These are phyloP conservation scores for Geranomyces michiganensis DNA, from an alignment of 192 early-diverging fungal genomes.

Conservation along the genomic window DNA sequence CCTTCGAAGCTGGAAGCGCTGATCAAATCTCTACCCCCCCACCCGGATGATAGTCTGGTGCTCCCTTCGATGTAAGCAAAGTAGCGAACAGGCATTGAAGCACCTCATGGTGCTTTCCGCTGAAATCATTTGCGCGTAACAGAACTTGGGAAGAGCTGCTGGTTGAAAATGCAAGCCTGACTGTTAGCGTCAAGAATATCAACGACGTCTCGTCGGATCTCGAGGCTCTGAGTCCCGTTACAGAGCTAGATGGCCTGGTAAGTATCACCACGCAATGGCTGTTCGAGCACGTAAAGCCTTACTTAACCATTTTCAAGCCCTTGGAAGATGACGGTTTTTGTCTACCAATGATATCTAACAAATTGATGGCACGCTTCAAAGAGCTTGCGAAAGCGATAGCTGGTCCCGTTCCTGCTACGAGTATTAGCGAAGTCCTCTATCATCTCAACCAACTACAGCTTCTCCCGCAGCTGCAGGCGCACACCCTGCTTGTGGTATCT, in stretches of 20 bases:
- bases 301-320: slow-evolving; percentile 10
- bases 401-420: slow-evolving; percentile 36
- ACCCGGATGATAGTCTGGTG: slow-evolving; percentile 52
- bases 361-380: slow-evolving; percentile 55
- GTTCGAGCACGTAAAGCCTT: not conserved
- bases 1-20: slow-evolving; percentile 42
- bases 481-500: slow-evolving; percentile 47
- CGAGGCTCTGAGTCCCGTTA: slow-evolving; percentile 27
- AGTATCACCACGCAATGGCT: not conserved
- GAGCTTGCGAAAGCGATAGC: slow-evolving; percentile 43
- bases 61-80: slow-evolving; percentile 38
- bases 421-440: slow-evolving; percentile 50
- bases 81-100: not conserved
- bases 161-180: slow-evolving; percentile 41
- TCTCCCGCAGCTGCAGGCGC: slow-evolving; percentile 37
- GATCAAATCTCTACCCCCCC: slow-evolving; percentile 44
- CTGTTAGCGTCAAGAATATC: slow-evolving; percentile 46
- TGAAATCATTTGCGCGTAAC: slow-evolving; percentile 1
- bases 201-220: slow-evolving; percentile 45
- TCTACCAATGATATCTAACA: slow-evolving; percentile 52
- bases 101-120: not conserved
- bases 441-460: slow-evolving; percentile 46
- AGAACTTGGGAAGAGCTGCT: slow-evolving; percentile 55
- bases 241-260: slow-evolving; percentile 38
- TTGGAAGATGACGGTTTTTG: slow-evolving; percentile 58